Percentiles rank a stretch among this genome's conserved stretches.
Conservation (phyloP, 441 rosid genomes). For the Jatropha multifida region DNA sequence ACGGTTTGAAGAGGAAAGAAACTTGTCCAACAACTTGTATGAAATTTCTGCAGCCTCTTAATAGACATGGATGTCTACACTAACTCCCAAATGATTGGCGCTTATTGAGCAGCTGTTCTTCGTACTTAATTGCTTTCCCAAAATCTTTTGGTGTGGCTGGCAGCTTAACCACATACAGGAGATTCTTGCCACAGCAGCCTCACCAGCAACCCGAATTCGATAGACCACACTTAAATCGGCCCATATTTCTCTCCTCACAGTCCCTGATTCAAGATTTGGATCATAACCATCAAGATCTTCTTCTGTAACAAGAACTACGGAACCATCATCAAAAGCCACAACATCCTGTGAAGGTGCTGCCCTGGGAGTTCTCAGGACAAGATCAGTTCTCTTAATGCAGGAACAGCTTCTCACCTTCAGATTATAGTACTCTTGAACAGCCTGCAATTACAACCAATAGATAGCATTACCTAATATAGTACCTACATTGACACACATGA, state of each 20-base stretch:
- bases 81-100: slow-evolving; percentile 56
- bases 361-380: slow-evolving; percentile 35
- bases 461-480: not conserved
- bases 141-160: slow-evolving; percentile 53
- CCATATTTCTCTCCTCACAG: slow-evolving; percentile 59
- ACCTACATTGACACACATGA: not conserved
- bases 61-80: slow-evolving; percentile 85
- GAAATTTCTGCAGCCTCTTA: slow-evolving; percentile 35
- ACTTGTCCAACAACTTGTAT: slow-evolving; percentile 10
- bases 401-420: slow-evolving; percentile 41
- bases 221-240: slow-evolving; percentile 72
- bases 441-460: slow-evolving; percentile 45
- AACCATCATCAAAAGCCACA: slow-evolving; percentile 75
- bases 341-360: slow-evolving; percentile 37
- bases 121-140: slow-evolving; percentile 37
- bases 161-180: slow-evolving; percentile 81
- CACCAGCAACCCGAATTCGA: slow-evolving; percentile 71
- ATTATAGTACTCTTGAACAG: slow-evolving; percentile 73
- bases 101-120: slow-evolving; percentile 41
- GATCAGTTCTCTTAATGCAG: slow-evolving; percentile 24
- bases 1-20: slow-evolving; percentile 15
- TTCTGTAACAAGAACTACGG: slow-evolving; percentile 72
- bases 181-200: slow-evolving; percentile 78
- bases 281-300: slow-evolving; percentile 85
- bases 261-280: slow-evolving; percentile 34